phyloP scores from a whole-genome alignment of 108 stramenopile species.

The Pseudonitzschia pungens region DNA sequence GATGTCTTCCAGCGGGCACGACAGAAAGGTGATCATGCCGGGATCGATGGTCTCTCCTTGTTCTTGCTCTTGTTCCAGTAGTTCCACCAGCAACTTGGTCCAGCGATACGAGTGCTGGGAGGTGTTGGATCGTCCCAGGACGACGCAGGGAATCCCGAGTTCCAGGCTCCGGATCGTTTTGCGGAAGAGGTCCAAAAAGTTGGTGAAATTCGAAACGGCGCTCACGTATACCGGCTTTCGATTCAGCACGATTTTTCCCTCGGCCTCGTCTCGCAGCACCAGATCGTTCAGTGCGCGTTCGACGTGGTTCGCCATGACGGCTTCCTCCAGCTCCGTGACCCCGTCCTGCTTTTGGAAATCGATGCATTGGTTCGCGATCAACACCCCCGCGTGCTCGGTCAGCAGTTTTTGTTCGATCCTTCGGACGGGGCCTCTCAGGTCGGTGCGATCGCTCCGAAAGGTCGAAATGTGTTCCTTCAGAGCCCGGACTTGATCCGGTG shows the following conservation, averaged over 20 bases:
- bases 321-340: slow-evolving; percentile 84
- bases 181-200: slow-evolving; percentile 86
- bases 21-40: slow-evolving; percentile 74
- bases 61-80: too few species aligned
- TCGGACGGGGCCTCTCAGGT: slow-evolving; percentile 61
- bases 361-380: slow-evolving; percentile 82
- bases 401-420: slow-evolving; percentile 67
- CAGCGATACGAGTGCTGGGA: slow-evolving; percentile 81
- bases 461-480: slow-evolving; percentile 60
- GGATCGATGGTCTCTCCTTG: slow-evolving; percentile 64
- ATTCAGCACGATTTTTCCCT: slow-evolving; percentile 47
- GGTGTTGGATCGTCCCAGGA: slow-evolving; percentile 72
- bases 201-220: slow-evolving; percentile 84
- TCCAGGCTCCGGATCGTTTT: slow-evolving; percentile 78
- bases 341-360: slow-evolving; percentile 90
- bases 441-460: slow-evolving; percentile 48
- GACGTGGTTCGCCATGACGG: slow-evolving; percentile 75
- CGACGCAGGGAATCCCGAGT: slow-evolving; percentile 76
- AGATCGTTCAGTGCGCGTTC: slow-evolving; percentile 82
- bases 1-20: slow-evolving; percentile 71
- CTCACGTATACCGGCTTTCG: slow-evolving; percentile 70
- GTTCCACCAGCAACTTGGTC: slow-evolving; percentile 56
- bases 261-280: slow-evolving; percentile 60
- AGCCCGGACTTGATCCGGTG: slow-evolving; percentile 54
- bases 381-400: slow-evolving; percentile 51